Conservation (phyloP, 2,329 filamentous ascomycete species). For the Calonectria honghensis region DNA sequence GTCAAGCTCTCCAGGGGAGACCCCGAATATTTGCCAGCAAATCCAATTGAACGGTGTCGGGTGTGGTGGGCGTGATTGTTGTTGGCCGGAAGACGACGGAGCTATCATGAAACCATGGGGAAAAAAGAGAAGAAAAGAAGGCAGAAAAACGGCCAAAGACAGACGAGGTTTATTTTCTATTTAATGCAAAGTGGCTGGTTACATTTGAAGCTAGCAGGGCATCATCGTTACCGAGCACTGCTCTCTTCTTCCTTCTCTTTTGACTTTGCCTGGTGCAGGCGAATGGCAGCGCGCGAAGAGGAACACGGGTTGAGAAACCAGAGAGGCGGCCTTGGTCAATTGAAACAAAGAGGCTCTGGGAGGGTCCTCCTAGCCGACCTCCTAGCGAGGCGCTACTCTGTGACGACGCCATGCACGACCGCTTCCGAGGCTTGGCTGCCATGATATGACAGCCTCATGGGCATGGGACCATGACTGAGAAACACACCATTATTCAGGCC, state of each 20-base stretch:
- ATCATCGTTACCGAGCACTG: conserved; percentile 4
- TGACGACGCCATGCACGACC: conserved; percentile 14
- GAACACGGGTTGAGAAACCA: conserved; percentile 11
- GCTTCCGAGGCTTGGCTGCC: conserved; percentile 2
- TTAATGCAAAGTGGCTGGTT: conserved; percentile 7
- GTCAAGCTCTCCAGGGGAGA: conserved; percentile 32
- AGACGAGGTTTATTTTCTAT: conserved; percentile 8
- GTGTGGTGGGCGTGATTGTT: conserved; percentile 17
- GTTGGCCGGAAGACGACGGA: conserved; percentile 26
- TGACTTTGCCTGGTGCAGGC: background rate
- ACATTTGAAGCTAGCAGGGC: conserved; percentile 20
- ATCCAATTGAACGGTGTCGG: conserved; percentile 30
- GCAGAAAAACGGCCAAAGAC: background rate
- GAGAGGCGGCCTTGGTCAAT: conserved; percentile 13
- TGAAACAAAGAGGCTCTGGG: conserved; percentile 13
- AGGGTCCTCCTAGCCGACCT: conserved; percentile 23
- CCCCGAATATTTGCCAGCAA: conserved; percentile 30
- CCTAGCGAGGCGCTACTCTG: conserved; percentile 31
- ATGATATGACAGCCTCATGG: conserved; percentile 8
- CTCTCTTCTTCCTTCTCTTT: background rate
- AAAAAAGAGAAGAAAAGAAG: background rate
- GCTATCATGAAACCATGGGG: background rate
- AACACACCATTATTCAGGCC: conserved; percentile 7
- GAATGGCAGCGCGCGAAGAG: conserved; percentile 22
- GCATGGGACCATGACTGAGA: conserved; percentile 15